Base-by-base conservation (phyloP, 441 rosid genomes). In the Bocquillonia castaneifolia region DNA sequence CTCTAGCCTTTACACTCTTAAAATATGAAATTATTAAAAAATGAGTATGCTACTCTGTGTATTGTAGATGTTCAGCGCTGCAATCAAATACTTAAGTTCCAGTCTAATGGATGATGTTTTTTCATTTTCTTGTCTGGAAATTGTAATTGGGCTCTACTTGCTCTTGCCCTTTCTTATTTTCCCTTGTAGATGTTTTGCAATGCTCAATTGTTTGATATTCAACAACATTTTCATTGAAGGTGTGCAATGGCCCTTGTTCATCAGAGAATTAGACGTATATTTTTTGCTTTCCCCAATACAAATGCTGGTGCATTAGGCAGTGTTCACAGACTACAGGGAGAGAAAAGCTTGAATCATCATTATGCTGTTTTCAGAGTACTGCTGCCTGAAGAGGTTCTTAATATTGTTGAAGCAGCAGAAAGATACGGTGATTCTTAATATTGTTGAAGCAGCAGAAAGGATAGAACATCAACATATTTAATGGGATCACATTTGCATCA, bases 161-260 rank as follows among this genome's bases (percentile, higher is more conserved):
- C 14, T 22, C 15, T 59, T 28, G 0, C 37, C 6, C 25, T 20
- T 18, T 13, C 10, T 29, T 34, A 6, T 3, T n/a, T 32, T 25
- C 37, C 48, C 6, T 10, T 25, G 0, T 20, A 13, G 32, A 13
- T 22, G 5, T 18, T 50, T 37, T 61, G 25, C 34, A 45, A 29
- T 8, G 34, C 44, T 54, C 2, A 26, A 14, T 74, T 31, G 36
- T 57, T 64, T 70, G 39, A 74, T 64, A 40, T 10, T 68, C 15
- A 31, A 54, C 50, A 17, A 29, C 50, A 59, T 68, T 59, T 39
- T 61, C 63, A 28, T 59, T 48, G 65, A 74, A 90, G 99, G 97
- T 91, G 97, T 74, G 96, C 97, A 7, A 93, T 93, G 99, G 99
- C 95, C 17, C 92, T 93, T 28, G 92, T 91, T 64, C 97, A 93